A percentile compares a stretch with the other conserved stretches of the same genome.
These are phyloP conservation scores for Orobanche coerulescens DNA, from an alignment of 257 asterid genomes.

Conservation along the genomic window DNA sequence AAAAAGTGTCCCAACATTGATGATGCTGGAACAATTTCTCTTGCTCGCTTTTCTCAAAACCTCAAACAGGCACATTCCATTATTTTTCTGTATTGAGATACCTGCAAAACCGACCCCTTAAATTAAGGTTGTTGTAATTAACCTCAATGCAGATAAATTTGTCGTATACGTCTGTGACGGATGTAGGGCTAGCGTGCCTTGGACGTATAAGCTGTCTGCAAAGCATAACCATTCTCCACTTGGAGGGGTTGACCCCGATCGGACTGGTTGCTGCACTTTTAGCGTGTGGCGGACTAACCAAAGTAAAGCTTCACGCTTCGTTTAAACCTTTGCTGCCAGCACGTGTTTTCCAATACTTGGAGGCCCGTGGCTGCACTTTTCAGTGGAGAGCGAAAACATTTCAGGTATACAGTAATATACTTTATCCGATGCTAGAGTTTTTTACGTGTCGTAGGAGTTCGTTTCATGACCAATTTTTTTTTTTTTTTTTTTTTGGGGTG, in stretches of 20 bases:
- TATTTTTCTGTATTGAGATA: neutral
- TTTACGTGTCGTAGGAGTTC: neutral
- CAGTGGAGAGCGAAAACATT: slow-evolving; percentile 67
- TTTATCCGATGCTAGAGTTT: neutral
- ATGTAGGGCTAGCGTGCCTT: slow-evolving; percentile 67
- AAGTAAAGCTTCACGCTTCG: slow-evolving; percentile 66
- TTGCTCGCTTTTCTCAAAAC: slow-evolving; percentile 67
- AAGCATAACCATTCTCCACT: slow-evolving; percentile 58
- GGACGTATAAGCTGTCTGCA: slow-evolving; percentile 74
- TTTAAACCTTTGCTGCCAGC: slow-evolving; percentile 54
- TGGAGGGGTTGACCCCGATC: slow-evolving; percentile 48
- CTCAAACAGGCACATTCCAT: slow-evolving; percentile 59
- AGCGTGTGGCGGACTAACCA: slow-evolving; percentile 75
- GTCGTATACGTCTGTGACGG: slow-evolving; percentile 73
- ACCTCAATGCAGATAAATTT: slow-evolving; percentile 50
- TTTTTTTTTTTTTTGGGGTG: no score
- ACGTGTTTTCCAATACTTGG: slow-evolving; percentile 49
- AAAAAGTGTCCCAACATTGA: slow-evolving; percentile 63
- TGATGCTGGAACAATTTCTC: slow-evolving; percentile 76
- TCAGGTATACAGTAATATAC: slow-evolving; percentile 35
- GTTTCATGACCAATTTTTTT: neutral
- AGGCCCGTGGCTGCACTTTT: slow-evolving; percentile 72
- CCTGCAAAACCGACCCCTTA: no score
- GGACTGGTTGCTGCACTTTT: slow-evolving; percentile 67
- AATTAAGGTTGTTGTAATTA: no score